phyloP scores from a whole-genome alignment of 768 basidiomycete species.

The Boletus rubroflammeus region DNA sequence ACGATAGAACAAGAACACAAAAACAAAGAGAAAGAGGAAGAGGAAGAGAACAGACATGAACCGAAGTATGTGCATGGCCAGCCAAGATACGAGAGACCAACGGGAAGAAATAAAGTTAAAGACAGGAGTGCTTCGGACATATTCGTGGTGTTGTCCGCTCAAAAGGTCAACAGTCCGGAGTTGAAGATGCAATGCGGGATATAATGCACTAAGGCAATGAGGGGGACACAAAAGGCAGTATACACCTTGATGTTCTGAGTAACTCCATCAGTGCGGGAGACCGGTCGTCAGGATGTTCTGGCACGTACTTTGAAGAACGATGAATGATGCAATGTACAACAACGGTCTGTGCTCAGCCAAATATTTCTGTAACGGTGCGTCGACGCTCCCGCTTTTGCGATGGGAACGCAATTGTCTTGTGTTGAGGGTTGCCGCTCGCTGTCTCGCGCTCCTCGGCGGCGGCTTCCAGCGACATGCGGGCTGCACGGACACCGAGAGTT shows the following conservation, averaged over 20 bases:
- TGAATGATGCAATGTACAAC: conserved; percentile 11
- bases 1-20: conserved; percentile 19
- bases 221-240: conserved; percentile 10
- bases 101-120: conserved; percentile 30
- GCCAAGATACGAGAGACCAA: conserved; percentile 23
- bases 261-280: neutral
- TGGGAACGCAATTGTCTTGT: conserved; percentile 34
- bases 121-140: conserved; percentile 23
- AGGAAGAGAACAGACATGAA: conserved; percentile 9
- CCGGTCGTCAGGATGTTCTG: neutral
- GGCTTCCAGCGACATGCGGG: conserved; percentile 46
- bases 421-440: conserved; percentile 33
- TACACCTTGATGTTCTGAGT: conserved; percentile 21
- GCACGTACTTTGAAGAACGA: conserved; percentile 19
- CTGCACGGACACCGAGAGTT: conserved; percentile 36
- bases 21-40: neutral
- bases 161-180: conserved; percentile 11
- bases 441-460: conserved; percentile 27
- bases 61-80: conserved; percentile 24
- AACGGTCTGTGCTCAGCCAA: conserved; percentile 22
- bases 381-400: conserved; percentile 40
- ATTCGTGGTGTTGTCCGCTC: conserved; percentile 13
- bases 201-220: conserved; percentile 20
- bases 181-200: conserved; percentile 23
- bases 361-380: conserved; percentile 51